These are phyloP conservation scores for Yarrowia hollandica DNA, from an alignment of 805 yeast genomes.

Conservation along the genomic window DNA sequence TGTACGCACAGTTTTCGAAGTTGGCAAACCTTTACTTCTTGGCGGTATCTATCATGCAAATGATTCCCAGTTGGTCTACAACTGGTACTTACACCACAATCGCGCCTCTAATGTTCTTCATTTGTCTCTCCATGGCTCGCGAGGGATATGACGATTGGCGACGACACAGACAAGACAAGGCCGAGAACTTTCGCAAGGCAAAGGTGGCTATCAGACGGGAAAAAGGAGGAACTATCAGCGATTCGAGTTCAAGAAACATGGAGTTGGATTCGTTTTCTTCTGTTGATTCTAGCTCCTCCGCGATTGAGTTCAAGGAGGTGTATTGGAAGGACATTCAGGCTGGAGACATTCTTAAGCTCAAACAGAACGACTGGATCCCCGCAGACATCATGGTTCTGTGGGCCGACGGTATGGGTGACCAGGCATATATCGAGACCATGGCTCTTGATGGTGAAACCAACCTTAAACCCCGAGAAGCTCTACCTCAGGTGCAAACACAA, in stretches of 20 bases:
- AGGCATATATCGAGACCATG: constrained; percentile 87
- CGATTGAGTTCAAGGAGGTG: constrained; percentile 40
- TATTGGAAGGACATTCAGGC: constrained; percentile 79
- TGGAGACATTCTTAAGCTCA: constrained; percentile 77
- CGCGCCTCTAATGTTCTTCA: constrained; percentile 80
- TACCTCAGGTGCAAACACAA: constrained; percentile 56
- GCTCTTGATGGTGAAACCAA: constrained; percentile 98
- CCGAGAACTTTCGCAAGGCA: constrained; percentile 67
- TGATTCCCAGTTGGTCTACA: constrained; percentile 97
- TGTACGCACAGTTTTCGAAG: constrained; percentile 88
- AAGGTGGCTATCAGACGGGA: constrained; percentile 43
- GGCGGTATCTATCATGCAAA: constrained; percentile 85
- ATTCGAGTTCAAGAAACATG: neutral
- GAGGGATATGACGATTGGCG: constrained; percentile 94
- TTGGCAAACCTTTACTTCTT: constrained; percentile 89
- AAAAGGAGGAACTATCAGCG: neutral
- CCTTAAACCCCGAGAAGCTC: constrained; percentile 71
- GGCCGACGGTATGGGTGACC: constrained; percentile 56
- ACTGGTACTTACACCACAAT: constrained; percentile 95
- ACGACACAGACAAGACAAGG: constrained; percentile 80
- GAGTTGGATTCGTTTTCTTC: constrained; percentile 9
- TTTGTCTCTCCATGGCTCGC: constrained; percentile 82
- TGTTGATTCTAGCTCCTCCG: constrained; percentile 16
- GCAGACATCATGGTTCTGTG: constrained; percentile 81
- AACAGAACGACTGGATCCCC: constrained; percentile 89